These are phyloP conservation scores for Phalaenopsis equestris DNA, from an alignment of 106 monocot genomes.

Conservation along the genomic window DNA sequence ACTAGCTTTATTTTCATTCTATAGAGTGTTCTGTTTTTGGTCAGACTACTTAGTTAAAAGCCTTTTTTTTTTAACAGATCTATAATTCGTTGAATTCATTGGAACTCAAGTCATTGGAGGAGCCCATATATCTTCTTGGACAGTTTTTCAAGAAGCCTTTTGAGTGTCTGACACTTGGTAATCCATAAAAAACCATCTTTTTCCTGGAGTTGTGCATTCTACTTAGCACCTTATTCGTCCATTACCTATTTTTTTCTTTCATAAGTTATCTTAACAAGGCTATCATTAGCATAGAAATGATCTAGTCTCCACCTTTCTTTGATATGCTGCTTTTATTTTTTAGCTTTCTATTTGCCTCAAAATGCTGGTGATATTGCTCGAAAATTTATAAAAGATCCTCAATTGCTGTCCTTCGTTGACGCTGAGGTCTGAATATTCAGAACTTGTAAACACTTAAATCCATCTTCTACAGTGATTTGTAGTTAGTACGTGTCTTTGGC, in stretches of 20 bases:
- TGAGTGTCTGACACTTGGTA: conserved; percentile 95
- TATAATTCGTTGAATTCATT: conserved; percentile 89
- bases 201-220: neutral
- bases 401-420: conserved; percentile 90
- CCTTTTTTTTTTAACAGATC: conserved; percentile 32
- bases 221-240: neutral
- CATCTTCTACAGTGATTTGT: neutral
- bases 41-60: neutral
- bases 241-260: neutral
- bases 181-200: conserved; percentile 4
- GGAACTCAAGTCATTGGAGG: conserved; percentile 96
- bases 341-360: conserved; percentile 94
- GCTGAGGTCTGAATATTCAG: conserved; percentile 63
- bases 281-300: neutral
- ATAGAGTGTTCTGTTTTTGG: neutral
- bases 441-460: neutral
- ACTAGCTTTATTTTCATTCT: conserved; percentile 2
- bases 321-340: conserved; percentile 18
- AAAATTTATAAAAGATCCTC: conserved; percentile 75
- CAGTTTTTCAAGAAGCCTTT: conserved; percentile 91
- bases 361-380: conserved; percentile 94
- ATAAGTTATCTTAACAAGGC: neutral
- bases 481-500: neutral
- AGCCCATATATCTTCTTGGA: conserved; percentile 94
- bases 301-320: neutral